A percentile compares a stretch with the other conserved stretches of the same genome.
phyloP scores from a whole-genome alignment of 2,329 filamentous ascomycete species.

The Microdochium bolleyi region DNA sequence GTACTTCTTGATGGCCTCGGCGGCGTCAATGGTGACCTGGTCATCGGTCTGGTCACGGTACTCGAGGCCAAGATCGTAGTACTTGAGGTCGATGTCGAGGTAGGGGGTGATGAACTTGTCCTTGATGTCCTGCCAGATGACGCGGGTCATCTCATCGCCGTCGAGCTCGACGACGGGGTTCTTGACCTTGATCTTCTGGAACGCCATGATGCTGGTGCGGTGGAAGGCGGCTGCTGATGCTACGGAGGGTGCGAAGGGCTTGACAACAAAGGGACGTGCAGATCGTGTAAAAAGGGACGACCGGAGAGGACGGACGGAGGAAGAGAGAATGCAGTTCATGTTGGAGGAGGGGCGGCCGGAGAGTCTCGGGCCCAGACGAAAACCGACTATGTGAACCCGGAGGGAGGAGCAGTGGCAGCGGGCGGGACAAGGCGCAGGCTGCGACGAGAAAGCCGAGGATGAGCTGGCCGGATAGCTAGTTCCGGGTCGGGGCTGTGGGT shows the following conservation, averaged over 20 bases:
- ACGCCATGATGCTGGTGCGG: constrained; percentile 43
- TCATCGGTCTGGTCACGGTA: constrained; percentile 96
- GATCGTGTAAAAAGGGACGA: constrained; percentile 17
- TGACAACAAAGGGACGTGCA: constrained; percentile 13
- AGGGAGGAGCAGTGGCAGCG: background rate
- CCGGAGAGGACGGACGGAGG: constrained; percentile 17
- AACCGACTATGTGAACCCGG: background rate
- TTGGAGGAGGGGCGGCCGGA: constrained; percentile 6
- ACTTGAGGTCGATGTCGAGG: constrained; percentile 96
- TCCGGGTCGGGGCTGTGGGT: constrained; percentile 1
- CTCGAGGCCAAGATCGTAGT: constrained; percentile 88
- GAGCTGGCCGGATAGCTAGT: constrained; percentile 3
- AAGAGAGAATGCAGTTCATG: constrained; percentile 16
- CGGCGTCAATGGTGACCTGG: constrained; percentile 89
- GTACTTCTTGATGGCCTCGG: constrained; percentile 98
- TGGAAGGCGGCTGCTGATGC: constrained; percentile 13
- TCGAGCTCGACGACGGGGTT: constrained; percentile 98
- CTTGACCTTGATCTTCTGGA: constrained; percentile 96
- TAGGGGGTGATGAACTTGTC: constrained; percentile 97
- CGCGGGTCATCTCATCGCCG: constrained; percentile 92
- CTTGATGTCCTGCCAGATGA: constrained; percentile 99
- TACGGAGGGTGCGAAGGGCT: constrained; percentile 5
- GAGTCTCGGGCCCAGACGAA: background rate
- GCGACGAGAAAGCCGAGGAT: constrained; percentile 8
- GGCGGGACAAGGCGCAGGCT: background rate